Percentiles rank a stretch among this genome's conserved stretches.
These are phyloP conservation scores for Eutrema japonicum DNA, from an alignment of 345 rosid genomes.

Conservation along the genomic window DNA sequence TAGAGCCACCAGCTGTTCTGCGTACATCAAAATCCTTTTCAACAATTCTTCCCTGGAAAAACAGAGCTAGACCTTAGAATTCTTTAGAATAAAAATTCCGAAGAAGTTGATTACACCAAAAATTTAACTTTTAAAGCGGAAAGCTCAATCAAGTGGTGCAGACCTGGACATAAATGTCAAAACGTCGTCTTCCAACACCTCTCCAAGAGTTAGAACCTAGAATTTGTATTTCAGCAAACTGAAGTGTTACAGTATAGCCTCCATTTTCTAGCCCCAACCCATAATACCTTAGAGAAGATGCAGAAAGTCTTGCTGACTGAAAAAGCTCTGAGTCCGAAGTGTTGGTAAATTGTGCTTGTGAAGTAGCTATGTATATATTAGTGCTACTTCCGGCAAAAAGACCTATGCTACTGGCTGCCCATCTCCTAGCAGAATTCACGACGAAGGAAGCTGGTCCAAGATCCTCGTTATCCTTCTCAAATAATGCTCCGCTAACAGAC, in stretches of 20 bases:
- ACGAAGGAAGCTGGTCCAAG: constrained; percentile 67
- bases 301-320: constrained; percentile 49
- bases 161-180: constrained; percentile 60
- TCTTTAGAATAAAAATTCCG: neutral
- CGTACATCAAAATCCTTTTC: constrained; percentile 57
- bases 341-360: constrained; percentile 40
- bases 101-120: neutral
- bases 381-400: constrained; percentile 44
- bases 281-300: constrained; percentile 48
- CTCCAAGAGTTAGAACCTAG: constrained; percentile 34
- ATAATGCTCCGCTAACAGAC: constrained; percentile 44
- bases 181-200: constrained; percentile 51
- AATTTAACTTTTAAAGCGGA: neutral
- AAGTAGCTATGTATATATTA: constrained; percentile 29
- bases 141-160: constrained; percentile 8
- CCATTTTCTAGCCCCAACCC: constrained; percentile 48
- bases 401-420: constrained; percentile 64
- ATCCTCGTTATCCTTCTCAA: constrained; percentile 53
- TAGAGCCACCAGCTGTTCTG: constrained; percentile 47
- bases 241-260: constrained; percentile 29
- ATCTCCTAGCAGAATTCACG: constrained; percentile 48
- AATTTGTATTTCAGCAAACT: constrained; percentile 41
- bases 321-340: constrained; percentile 51
- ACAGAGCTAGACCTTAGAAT: neutral
- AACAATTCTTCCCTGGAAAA: constrained; percentile 50